Percentiles rank a stretch among this genome's conserved stretches.
phyloP scores from a whole-genome alignment of 2,329 filamentous ascomycete species.

The Aquanectria penicillioides region DNA sequence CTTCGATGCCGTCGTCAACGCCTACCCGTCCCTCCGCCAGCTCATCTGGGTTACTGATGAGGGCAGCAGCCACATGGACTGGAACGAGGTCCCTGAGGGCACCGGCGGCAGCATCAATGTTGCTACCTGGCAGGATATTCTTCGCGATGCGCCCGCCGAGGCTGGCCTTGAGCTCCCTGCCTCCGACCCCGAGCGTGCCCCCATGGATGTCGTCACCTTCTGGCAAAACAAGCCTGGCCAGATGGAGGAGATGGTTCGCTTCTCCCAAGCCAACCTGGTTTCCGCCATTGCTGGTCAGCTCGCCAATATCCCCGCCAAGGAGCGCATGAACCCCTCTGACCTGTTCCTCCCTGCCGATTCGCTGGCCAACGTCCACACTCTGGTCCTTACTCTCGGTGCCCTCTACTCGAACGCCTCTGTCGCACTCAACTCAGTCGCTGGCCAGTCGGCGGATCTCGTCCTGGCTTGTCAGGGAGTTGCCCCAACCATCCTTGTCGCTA shows the following conservation, averaged over 20 bases:
- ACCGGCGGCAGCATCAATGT: conserved; percentile 80
- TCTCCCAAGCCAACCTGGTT: conserved; percentile 86
- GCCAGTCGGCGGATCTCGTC: conserved; percentile 74
- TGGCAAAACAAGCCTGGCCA: conserved; percentile 67
- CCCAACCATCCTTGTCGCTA: conserved; percentile 85
- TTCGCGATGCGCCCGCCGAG: conserved; percentile 73
- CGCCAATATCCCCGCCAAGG: conserved; percentile 76
- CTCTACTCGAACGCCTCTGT: conserved; percentile 87
- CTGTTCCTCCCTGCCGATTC: conserved; percentile 87
- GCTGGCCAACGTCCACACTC: conserved; percentile 80
- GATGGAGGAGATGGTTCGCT: conserved; percentile 78
- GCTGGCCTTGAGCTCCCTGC: conserved; percentile 72
- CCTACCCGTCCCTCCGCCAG: conserved; percentile 76
- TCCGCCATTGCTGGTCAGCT: conserved; percentile 84
- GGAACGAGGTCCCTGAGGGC: conserved; percentile 86
- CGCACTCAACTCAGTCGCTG: conserved; percentile 88
- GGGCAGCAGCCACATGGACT: conserved; percentile 92
- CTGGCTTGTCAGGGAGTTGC: conserved; percentile 78
- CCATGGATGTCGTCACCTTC: conserved; percentile 71
- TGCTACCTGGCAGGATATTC: conserved; percentile 91
- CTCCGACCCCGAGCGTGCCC: conserved; percentile 62
- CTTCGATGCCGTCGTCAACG: conserved; percentile 75
- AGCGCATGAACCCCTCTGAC: conserved; percentile 79
- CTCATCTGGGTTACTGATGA: conserved; percentile 94
- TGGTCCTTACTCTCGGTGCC: conserved; percentile 82